Evolutionary conservation across 805 yeast species (phyloP), one percentile per base, ranked within the genome.

Genomic region (Lipomyces oligophaga): DNA sequence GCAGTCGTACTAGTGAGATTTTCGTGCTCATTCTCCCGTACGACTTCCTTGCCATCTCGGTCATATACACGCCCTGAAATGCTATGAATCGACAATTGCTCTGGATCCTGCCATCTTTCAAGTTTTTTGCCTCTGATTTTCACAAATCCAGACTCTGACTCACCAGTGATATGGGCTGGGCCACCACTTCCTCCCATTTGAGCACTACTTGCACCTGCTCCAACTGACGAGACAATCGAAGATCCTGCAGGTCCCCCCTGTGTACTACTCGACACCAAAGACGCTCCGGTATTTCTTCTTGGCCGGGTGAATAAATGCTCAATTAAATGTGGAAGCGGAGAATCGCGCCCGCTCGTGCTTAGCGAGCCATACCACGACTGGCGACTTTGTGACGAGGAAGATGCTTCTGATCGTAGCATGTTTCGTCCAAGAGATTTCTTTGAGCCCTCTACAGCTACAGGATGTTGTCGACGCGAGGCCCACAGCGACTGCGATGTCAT

Each of bases 21-120:
- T 13, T 26, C 30, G 19, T 34, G 34, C 7, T 6, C 22, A 11
- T 26, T 33, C 15, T 28, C 38, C 13, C 40, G 44, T 13, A 34
- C 18, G 7, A 45, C 41, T 22, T 45, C 49, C 27, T 43, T 43
- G 10, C 54, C 56, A n/a, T 43, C 30, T 2, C 44, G 36, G 19
- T 48, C 56, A 34, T 52, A 52, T 10, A 52, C 43, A 8, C 40
- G 30, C 5, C 56, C 56, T 2, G 56, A 52, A 4, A 44, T 8
- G 22, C 49, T 42, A 27, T 52, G 56, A 3, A 52, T 33, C 16
- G 51, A 43, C 6, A 48, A 53, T 32, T 27, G 21, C 40, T 52
- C 56, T 10, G 56, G 56, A 39, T 52, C 56, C 26, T 52, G 56
- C 56, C 56, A 52, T 11, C 56, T 25, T 37, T 52, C 54, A 6